Conservation (phyloP, 306 rosid species). For the Urtica urens region DNA sequence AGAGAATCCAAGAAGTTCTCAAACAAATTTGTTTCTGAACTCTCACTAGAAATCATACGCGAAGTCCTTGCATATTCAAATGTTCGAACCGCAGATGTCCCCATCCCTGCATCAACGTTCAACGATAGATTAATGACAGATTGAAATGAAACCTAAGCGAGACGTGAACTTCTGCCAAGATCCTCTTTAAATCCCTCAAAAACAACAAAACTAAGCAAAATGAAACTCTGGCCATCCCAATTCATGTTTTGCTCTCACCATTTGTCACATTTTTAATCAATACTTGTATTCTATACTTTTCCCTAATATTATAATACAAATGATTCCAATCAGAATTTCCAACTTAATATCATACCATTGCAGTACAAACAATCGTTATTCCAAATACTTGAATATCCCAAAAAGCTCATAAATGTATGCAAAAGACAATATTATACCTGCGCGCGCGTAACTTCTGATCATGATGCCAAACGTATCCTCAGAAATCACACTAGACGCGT, state of each 20-base stretch:
- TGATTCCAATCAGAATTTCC: no score
- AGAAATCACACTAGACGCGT: slow-evolving; percentile 32
- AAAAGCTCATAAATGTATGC: not conserved
- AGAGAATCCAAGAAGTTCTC: slow-evolving; percentile 76
- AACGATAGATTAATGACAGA: not conserved
- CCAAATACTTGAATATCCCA: not conserved
- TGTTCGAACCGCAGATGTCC: slow-evolving; percentile 50
- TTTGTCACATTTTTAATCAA: no score
- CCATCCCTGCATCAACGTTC: slow-evolving; percentile 24
- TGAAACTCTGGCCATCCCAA: no score
- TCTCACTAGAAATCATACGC: slow-evolving; percentile 24
- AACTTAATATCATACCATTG: no score
- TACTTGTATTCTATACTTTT: no score
- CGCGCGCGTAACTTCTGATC: slow-evolving; percentile 76
- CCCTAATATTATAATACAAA: no score
- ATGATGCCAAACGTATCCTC: slow-evolving; percentile 46
- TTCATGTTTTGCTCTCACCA: no score
- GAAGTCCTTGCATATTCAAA: slow-evolving; percentile 51
- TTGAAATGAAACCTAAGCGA: not conserved
- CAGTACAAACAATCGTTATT: not conserved
- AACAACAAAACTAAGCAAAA: no score
- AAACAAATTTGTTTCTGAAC: slow-evolving; percentile 50
- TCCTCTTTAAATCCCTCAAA: no score
- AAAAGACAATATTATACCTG: slow-evolving; percentile 36
- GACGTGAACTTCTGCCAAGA: not conserved